Conservation (phyloP, 345 rosid species). For the Hibiscus mutabilis region DNA sequence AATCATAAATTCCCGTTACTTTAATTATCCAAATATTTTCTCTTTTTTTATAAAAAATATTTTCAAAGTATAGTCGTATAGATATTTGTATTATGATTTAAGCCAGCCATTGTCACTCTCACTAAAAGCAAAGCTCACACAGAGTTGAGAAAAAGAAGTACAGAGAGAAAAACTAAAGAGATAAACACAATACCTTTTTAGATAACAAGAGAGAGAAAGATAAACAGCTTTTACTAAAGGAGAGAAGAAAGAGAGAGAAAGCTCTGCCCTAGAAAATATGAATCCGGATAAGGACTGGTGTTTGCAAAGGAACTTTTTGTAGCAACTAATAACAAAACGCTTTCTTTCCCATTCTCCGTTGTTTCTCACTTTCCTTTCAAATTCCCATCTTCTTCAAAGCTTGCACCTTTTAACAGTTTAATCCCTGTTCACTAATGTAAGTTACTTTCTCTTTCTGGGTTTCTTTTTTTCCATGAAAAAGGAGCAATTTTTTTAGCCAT, state of each 20-base stretch:
- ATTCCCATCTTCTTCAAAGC: not conserved
- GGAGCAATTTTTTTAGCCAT: not conserved
- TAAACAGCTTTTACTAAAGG: slow-evolving; percentile 7
- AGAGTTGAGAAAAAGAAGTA: not conserved
- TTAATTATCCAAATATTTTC: not conserved
- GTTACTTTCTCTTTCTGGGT: slow-evolving; percentile 11
- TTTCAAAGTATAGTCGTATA: not conserved
- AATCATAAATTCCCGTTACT: not conserved
- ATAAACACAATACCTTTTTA: slow-evolving; percentile 8
- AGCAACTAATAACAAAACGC: slow-evolving; percentile 2
- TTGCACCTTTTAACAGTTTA: slow-evolving; percentile 12
- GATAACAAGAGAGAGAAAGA: slow-evolving; percentile 9
- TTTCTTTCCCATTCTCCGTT: slow-evolving; percentile 6
- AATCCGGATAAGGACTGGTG: slow-evolving; percentile 11
- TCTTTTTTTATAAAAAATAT: no score
- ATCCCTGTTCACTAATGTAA: slow-evolving; percentile 18
- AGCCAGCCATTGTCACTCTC: not conserved
- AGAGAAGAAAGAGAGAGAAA: slow-evolving; percentile 12
- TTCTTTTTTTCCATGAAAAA: not conserved
- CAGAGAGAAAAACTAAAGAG: not conserved
- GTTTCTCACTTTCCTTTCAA: slow-evolving; percentile 8
- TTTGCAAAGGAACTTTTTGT: slow-evolving; percentile 5
- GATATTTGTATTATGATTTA: not conserved
- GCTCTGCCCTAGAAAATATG: slow-evolving; percentile 20
- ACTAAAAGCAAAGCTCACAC: slow-evolving; percentile 1